Evolutionary conservation across 1,139 yeast genomes (phyloP), one percentile per base, ranked within the genome.

Genomic region (Sugiyamaella neomexicana): DNA sequence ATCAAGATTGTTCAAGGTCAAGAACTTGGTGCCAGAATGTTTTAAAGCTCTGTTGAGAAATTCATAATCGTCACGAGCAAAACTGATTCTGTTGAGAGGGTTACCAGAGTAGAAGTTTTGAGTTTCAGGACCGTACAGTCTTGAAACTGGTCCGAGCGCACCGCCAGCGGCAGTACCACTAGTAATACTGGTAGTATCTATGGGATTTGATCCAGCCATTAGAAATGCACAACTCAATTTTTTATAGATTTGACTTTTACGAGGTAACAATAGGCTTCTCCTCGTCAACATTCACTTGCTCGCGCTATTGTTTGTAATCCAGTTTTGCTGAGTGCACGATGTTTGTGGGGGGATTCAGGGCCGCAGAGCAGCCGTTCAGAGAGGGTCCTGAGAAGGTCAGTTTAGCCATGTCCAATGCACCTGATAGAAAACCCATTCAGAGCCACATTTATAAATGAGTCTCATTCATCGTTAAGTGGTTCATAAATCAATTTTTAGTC

Each of bases 1-100:
- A 52, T 68, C 59, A 13, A 68, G 62, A 31, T 72, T 61, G 12
- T 70, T 63, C 41, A 79, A 80, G 47, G 86, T 80, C 6, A 89
- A 66, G 58, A 88, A 82, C 54, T 81, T 73, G 1, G 93, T 75
- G 5, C 77, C 70, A 1, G 79, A 73, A 61, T 80, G 83, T 12
- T 63, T 68, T 42, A 84, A 66, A 1, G 90, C 82, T 36, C 70
- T 65, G 46, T 73, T 63, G 23, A 90, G 77, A 65, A 89, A 90
- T 32, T 75, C 79, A 23, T 72, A 55, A 65, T 89, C 86, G 32
- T 82, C 84, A 53, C 97, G 75, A 46, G 90, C 74, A 65, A 89
- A 91, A 10, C 95, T 83, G 8, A 90, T 84, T 59, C 97, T 74
- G 71, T 91, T 90, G 53, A 91, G 73, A 5, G 61, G 60, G 42